Conservation (phyloP, 2,329 filamentous ascomycete genomes). For the Claviceps capensis region DNA sequence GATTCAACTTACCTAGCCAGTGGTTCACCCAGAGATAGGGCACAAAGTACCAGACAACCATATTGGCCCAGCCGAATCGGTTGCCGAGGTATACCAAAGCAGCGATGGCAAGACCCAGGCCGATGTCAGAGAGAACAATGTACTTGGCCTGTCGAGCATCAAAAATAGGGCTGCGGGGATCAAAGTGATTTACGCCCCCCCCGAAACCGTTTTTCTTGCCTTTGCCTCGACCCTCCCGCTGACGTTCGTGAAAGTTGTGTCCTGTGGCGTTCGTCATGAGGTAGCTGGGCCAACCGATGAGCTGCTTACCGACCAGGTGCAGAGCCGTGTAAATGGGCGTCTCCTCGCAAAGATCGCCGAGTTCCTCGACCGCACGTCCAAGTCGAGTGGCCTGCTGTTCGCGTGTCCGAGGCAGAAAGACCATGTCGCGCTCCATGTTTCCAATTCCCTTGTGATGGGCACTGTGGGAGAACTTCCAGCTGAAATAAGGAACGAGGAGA, state of each 20-base stretch:
- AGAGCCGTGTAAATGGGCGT: constrained; percentile 71
- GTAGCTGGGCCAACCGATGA: constrained; percentile 89
- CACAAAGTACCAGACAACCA: constrained; percentile 86
- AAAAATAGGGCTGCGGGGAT: constrained; percentile 75
- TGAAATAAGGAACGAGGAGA: constrained; percentile 92
- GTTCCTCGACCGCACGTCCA: constrained; percentile 63
- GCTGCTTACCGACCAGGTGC: constrained; percentile 69
- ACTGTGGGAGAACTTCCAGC: constrained; percentile 97
- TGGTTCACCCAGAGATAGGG: constrained; percentile 98
- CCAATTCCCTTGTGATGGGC: constrained; percentile 99
- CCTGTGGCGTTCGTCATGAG: constrained; percentile 85
- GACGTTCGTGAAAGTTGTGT: constrained; percentile 85
- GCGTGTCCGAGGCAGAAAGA: constrained; percentile 89
- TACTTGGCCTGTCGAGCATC: constrained; percentile 82
- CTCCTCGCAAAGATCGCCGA: constrained; percentile 85
- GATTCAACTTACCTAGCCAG: constrained; percentile 70
- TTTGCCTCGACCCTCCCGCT: constrained; percentile 82
- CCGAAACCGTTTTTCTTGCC: constrained; percentile 78
- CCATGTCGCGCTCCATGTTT: constrained; percentile 96
- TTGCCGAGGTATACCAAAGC: constrained; percentile 56
- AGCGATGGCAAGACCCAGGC: constrained; percentile 49
- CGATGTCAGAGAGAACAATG: constrained; percentile 77
- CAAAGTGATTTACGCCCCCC: constrained; percentile 88
- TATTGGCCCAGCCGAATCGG: constrained; percentile 71
- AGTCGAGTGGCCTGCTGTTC: constrained; percentile 65